phyloP scores from a whole-genome alignment of 2,329 filamentous ascomycete species.

The Ophiostoma populinum region DNA sequence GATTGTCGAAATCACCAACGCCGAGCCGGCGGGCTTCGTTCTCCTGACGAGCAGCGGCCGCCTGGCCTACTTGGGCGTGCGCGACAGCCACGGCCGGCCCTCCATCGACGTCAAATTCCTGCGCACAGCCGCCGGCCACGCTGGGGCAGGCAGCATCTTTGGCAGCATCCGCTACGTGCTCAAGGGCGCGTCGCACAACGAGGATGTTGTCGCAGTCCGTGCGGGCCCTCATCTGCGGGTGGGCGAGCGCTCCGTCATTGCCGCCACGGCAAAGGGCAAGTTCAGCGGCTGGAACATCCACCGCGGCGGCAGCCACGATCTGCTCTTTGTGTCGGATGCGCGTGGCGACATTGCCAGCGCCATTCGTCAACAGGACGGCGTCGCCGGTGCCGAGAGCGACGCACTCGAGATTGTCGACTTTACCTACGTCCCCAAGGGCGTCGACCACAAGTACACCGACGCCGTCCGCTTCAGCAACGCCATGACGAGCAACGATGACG shows the following conservation, averaged over 20 bases:
- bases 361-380: conserved; percentile 36
- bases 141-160: conserved; percentile 49
- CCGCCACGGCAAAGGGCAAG: conserved; percentile 59
- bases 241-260: conserved; percentile 71
- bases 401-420: conserved; percentile 68
- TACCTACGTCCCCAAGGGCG: conserved; percentile 41
- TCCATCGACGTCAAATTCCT: conserved; percentile 64
- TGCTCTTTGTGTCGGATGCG: conserved; percentile 54
- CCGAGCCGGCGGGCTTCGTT: conserved; percentile 73
- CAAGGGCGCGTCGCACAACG: conserved; percentile 49
- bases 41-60: conserved; percentile 73
- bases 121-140: conserved; percentile 39
- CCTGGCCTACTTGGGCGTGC: conserved; percentile 68
- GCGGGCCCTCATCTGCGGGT: conserved; percentile 54
- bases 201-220: conserved; percentile 65
- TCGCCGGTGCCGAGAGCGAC: conserved; percentile 31
- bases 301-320: conserved; percentile 66
- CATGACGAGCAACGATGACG: conserved; percentile 30
- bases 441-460: conserved; percentile 31
- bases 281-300: conserved; percentile 80
- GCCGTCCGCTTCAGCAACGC: conserved; percentile 34
- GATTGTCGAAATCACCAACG: conserved; percentile 61
- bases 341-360: conserved; percentile 45
- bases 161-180: conserved; percentile 67
- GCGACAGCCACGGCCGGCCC: conserved; percentile 75